Percentiles rank a stretch among this genome's conserved stretches.
These are phyloP conservation scores for Blastocystis sp. DNA, from an alignment of 352 stramenopile genomes.

Conservation along the genomic window DNA sequence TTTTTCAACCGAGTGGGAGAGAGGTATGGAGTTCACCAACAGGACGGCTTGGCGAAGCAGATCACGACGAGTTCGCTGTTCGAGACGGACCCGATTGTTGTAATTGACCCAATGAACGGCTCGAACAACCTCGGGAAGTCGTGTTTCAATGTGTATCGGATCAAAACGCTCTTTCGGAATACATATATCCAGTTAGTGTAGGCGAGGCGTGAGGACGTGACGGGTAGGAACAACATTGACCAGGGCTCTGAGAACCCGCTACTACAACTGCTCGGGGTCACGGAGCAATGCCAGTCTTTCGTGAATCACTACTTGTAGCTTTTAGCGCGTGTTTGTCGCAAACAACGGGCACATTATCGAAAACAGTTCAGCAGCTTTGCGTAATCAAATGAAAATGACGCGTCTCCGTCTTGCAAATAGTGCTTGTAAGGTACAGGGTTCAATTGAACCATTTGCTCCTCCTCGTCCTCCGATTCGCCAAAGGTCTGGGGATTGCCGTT, in stretches of 20 bases:
- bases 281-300: constrained; percentile 53
- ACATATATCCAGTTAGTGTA: constrained; percentile 51
- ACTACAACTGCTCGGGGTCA: constrained; percentile 31
- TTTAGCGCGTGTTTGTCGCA: neutral
- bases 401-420: neutral
- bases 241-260: constrained; percentile 32
- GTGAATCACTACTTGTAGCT: constrained; percentile 24
- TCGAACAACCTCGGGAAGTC: constrained; percentile 66
- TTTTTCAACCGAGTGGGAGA: constrained; percentile 51
- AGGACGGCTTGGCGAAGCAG: constrained; percentile 24
- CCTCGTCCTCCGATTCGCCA: neutral
- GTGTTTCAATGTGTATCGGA: constrained; percentile 63
- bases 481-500: constrained; percentile 31
- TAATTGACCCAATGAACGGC: constrained; percentile 59
- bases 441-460: neutral
- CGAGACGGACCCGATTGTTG: constrained; percentile 38
- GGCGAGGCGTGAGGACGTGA: neutral
- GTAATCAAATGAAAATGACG: constrained; percentile 11
- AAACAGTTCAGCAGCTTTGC: neutral
- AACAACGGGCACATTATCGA: neutral
- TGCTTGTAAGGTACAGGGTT: constrained; percentile 1
- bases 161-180: constrained; percentile 37
- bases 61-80: constrained; percentile 10
- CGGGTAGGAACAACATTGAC: constrained; percentile 50
- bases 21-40: neutral